Percentiles rank a stretch among this genome's conserved stretches.
Evolutionary conservation across 2,329 filamentous ascomycete species (phyloP).

Genomic region (Ophiocordyceps camponoti-floridani): DNA sequence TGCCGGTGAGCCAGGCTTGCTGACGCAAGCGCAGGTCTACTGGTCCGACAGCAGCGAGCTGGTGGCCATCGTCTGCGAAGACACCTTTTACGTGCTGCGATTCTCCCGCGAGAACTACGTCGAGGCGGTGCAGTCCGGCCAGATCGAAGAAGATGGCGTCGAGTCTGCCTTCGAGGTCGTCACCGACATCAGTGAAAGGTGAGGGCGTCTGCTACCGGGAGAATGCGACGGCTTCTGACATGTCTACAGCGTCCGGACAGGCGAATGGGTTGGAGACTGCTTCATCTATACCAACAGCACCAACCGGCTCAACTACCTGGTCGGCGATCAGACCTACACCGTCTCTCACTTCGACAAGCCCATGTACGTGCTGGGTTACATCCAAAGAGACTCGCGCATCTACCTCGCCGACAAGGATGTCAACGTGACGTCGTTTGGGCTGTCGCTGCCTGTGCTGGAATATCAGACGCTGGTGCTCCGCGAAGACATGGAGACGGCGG

Average conservation of each 20-base stretch:
- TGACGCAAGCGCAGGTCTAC: conserved; percentile 44
- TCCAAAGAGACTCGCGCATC: conserved; percentile 84
- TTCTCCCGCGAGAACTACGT: conserved; percentile 82
- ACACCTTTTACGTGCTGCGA: conserved; percentile 84
- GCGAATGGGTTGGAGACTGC: conserved; percentile 96
- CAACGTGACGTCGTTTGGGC: conserved; percentile 70
- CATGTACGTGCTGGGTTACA: conserved; percentile 90
- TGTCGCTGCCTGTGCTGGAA: conserved; percentile 85
- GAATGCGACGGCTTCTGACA: conserved; percentile 6
- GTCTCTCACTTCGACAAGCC: conserved; percentile 92
- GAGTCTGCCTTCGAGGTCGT: conserved; percentile 94
- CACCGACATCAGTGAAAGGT: conserved; percentile 85
- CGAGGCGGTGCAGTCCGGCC: conserved; percentile 62
- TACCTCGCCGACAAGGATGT: conserved; percentile 96
- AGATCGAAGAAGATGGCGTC: conserved; percentile 78
- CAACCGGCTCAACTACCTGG: conserved; percentile 92
- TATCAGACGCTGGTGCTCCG: conserved; percentile 93
- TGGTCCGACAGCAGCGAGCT: conserved; percentile 96
- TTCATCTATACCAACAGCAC: conserved; percentile 98
- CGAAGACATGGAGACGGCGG: conserved; percentile 80
- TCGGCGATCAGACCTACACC: conserved; percentile 94
- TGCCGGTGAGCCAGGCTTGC: background rate
- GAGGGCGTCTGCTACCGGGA: conserved; percentile 9
- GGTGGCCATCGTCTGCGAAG: conserved; percentile 81
- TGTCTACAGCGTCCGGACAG: conserved; percentile 57